Base-by-base conservation (phyloP, 768 basidiomycete species). In the Boletus barrowsii region DNA sequence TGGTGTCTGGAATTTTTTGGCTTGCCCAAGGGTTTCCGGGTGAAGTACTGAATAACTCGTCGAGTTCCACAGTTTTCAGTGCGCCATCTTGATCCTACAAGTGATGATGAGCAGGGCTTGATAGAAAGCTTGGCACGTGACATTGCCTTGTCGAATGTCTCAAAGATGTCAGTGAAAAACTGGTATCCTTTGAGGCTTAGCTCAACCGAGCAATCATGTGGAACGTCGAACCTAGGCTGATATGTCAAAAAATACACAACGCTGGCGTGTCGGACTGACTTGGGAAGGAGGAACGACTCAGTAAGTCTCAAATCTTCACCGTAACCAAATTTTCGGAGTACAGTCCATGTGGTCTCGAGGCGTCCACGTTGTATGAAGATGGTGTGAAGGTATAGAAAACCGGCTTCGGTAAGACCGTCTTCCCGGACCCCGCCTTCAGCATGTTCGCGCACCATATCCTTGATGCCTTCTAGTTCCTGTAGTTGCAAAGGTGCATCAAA, bases 321-420 rank as follows among this genome's bases (percentile, higher is more conserved):
- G 65, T 99, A 99, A 5, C 96, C 96, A 68, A 97, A 98, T 66
- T 85, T 92, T 57, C 95, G 78, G 60, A 99, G 78, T 7, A 96
- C 93, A 9, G 93, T 95, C 96, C 96, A 99, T 2, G 96, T 98
- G 26, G 96, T 98, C 71, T 99, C 96, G 57, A 96, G 78, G 45
- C 96, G 82, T 20, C 96, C 96, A 40, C 88, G 85, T 72, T 96
- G 96, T 51, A 99, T 97, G 73, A 99, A 99, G 60, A 86, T 90
- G 4, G 96, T 98, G 69, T 98, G 93, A 13, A 99, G 83, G 66
- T 90, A 95, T 37, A 98, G 72, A 74, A 98, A 98, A 0, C 96
- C 96, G 7, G 84, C 82, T 73, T 97, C 93, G 4, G 95, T 98
- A 56, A 99, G 76, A 17, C 92, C 94, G 55, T 79, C 83, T 52